Evolutionary conservation across 2,329 filamentous ascomycete species (phyloP), one percentile per base, ranked within the genome.

Genomic region (Mariannaea elegans): DNA sequence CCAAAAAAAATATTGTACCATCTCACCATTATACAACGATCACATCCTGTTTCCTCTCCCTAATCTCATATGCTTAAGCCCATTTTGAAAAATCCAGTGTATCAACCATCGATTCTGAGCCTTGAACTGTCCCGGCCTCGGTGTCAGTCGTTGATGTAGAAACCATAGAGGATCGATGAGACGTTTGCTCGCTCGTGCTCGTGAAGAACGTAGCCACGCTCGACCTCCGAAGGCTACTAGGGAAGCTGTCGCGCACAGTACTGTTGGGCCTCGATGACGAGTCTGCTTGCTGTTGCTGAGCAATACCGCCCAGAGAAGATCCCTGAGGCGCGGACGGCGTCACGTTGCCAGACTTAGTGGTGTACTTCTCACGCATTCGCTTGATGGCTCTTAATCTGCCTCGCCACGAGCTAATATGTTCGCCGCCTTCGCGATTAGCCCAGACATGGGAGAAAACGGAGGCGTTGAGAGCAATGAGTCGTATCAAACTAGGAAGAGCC

Each of bases 361-460:
- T 81, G 66, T 90, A 84, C 59, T 84, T 87, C 59, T 96, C 92
- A 24, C 93, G 87, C 48, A 99, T 83, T 42, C 88, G 86, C 73
- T 90, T 90, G 73, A 99, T 96, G 73, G 94, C 91, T 47, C 91
- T 87, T 12, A 98, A 84, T 47, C 95, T 88, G 68, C 90, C 92
- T 59, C 93, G 88, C 95, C 95, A 98, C 8, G 92, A 92, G 10
- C 93, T 95, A 27, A 95, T 84, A 71, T 97, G 89, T 74, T 97
- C 93, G 56, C 90, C 90, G 6, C 89, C 90, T 64, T 90, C 86
- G 45, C 88, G 84, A 70, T 87, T 88, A 45, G 87, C 86, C 93
- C 94, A 97, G n/a, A 97, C 94, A 42, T 90, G 85, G 2, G 91
- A 93, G 75, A 98, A 97, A 8, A 98, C 92, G 13, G 92, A 96